Percentiles rank a stretch among this genome's conserved stretches.
Evolutionary conservation across 805 yeast species (phyloP).

Genomic region (Nakazawaea populi): DNA sequence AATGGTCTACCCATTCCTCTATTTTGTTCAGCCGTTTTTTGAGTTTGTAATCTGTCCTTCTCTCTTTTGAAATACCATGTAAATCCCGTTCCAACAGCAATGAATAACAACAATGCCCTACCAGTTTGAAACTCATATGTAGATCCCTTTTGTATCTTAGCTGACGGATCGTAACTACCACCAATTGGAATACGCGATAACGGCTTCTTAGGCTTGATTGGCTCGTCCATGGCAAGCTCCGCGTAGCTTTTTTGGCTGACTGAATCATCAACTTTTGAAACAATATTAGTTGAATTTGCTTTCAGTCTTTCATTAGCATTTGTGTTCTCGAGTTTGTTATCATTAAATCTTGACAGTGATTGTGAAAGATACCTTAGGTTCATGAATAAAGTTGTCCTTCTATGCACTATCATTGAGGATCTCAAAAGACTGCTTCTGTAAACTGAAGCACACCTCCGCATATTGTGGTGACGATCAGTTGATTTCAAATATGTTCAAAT

Average conservation of each 20-base stretch:
- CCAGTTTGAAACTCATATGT: slow-evolving; percentile 75
- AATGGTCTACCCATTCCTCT: slow-evolving; percentile 89
- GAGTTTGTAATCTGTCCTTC: slow-evolving; percentile 66
- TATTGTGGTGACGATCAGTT: too few relatives aligned
- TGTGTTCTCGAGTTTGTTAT: not conserved
- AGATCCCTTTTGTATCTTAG: slow-evolving; percentile 20
- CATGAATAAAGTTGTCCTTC: not conserved
- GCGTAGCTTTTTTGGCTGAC: slow-evolving; percentile 1
- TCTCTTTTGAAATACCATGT: slow-evolving; percentile 70
- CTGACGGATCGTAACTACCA: slow-evolving; percentile 34
- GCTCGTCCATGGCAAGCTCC: slow-evolving; percentile 5
- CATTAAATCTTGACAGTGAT: not conserved
- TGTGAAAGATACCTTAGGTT: not conserved
- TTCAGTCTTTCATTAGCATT: not conserved
- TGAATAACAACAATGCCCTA: slow-evolving; percentile 69
- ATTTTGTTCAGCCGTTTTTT: slow-evolving; percentile 77
- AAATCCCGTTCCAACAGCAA: slow-evolving; percentile 64
- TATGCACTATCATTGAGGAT: not conserved
- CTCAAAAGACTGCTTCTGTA: not conserved
- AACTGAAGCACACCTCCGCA: not conserved
- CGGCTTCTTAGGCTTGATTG: slow-evolving; percentile 42
- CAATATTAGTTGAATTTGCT: too few relatives aligned
- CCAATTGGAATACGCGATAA: slow-evolving; percentile 80
- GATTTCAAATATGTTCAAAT: too few relatives aligned
- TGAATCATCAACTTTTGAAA: not conserved